These are phyloP conservation scores for Kernera saxatilis DNA, from an alignment of 345 rosid genomes.

Conservation along the genomic window DNA sequence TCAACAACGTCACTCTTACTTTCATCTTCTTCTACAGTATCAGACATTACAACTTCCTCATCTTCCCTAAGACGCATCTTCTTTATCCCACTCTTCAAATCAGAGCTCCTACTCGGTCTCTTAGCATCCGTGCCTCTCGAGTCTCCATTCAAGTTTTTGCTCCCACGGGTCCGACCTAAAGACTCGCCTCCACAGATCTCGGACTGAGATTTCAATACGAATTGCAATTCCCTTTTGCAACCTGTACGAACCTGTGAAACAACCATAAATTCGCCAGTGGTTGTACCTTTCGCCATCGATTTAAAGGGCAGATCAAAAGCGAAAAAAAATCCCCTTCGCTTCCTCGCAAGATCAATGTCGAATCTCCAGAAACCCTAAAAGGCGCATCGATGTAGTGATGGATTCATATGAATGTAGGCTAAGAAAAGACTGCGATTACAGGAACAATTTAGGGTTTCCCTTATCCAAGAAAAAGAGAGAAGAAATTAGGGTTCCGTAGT, in stretches of 20 bases:
- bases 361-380: not conserved
- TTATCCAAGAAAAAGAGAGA: not conserved
- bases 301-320: not conserved
- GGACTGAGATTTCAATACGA: constrained; percentile 66
- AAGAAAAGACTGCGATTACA: not conserved
- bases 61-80: constrained; percentile 24
- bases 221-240: constrained; percentile 78
- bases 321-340: not conserved
- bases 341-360: not conserved
- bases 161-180: constrained; percentile 70
- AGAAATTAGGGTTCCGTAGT: constrained; percentile 18
- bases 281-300: constrained; percentile 55
- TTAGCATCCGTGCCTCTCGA: constrained; percentile 6
- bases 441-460: not conserved
- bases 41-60: constrained; percentile 24
- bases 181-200: constrained; percentile 67
- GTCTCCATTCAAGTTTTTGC: constrained; percentile 20
- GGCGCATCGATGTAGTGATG: not conserved
- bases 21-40: constrained; percentile 53
- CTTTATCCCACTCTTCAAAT: constrained; percentile 8
- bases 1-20: constrained; percentile 73
- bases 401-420: not conserved
- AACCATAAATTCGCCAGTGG: constrained; percentile 45
- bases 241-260: constrained; percentile 65
- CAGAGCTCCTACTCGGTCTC: constrained; percentile 23